phyloP scores from a whole-genome alignment of 768 basidiomycete genomes.

The Russula earlei region DNA sequence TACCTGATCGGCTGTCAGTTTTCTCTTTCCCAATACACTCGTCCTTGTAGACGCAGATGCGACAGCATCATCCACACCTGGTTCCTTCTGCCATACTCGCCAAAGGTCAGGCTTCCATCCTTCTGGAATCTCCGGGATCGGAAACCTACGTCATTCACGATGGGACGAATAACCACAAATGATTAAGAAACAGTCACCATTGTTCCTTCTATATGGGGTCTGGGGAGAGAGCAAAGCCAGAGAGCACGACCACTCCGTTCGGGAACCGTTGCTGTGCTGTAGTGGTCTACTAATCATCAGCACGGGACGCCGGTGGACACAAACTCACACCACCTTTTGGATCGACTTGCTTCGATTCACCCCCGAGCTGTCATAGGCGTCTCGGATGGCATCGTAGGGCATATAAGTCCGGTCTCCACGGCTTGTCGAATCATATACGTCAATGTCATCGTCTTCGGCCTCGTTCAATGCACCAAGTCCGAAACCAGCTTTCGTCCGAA shows the following conservation, averaged over 20 bases:
- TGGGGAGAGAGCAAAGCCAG: constrained; percentile 66
- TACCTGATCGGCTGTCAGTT: constrained; percentile 16
- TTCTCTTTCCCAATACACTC: constrained; percentile 33
- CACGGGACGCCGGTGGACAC: not conserved
- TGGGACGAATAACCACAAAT: constrained; percentile 17
- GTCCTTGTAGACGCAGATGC: constrained; percentile 43
- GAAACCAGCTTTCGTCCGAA: constrained; percentile 55
- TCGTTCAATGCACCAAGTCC: constrained; percentile 87
- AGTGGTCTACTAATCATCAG: constrained; percentile 19
- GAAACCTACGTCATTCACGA: constrained; percentile 49
- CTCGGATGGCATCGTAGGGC: constrained; percentile 57
- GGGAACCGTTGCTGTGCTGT: constrained; percentile 40
- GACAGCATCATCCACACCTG: constrained; percentile 29
- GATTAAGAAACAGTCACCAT: constrained; percentile 39
- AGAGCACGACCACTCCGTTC: constrained; percentile 64
- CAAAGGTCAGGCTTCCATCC: constrained; percentile 83
- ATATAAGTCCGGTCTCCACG: constrained; percentile 36
- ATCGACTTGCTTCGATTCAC: constrained; percentile 18
- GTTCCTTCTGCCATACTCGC: constrained; percentile 54
- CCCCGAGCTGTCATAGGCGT: constrained; percentile 53
- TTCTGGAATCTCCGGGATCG: constrained; percentile 68
- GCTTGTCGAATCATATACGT: constrained; percentile 56
- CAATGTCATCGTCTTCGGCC: constrained; percentile 87
- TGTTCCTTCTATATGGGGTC: constrained; percentile 59
- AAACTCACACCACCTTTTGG: not conserved